Conservation (phyloP, 306 rosid genomes). For the Benincasa hispida region DNA sequence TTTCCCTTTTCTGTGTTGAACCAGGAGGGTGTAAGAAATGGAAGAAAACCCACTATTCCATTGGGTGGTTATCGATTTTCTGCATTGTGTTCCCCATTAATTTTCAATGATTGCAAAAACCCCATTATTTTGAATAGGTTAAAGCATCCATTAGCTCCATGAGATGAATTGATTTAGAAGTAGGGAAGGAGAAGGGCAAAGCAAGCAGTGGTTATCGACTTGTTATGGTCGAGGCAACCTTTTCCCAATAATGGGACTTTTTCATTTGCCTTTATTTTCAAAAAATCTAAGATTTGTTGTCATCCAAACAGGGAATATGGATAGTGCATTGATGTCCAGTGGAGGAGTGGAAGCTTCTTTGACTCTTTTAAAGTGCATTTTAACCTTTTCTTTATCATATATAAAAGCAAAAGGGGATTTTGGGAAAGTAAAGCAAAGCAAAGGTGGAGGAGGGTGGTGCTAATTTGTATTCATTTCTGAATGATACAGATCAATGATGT, state of each 20-base stretch:
- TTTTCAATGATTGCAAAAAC: neutral
- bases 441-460: neutral
- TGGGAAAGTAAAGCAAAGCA: slow-evolving; percentile 2
- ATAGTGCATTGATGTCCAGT: slow-evolving; percentile 2
- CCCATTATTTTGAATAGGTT: neutral
- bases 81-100: neutral
- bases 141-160: neutral
- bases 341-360: slow-evolving; percentile 8
- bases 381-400: neutral
- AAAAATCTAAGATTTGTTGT: slow-evolving; percentile 7
- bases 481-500: neutral
- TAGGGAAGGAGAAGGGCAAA: neutral
- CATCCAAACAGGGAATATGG: slow-evolving; percentile 9
- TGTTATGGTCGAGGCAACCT: neutral
- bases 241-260: neutral
- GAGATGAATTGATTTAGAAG: neutral
- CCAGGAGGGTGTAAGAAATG: too few relatives aligned
- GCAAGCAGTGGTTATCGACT: neutral
- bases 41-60: neutral
- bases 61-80: neutral
- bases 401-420: neutral
- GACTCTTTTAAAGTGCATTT: slow-evolving; percentile 4
- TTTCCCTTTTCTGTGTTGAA: too few relatives aligned
- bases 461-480: slow-evolving; percentile 3
- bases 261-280: neutral